Base-by-base conservation (phyloP, 208 protist genomes). In the Phytomonas serpens region DNA sequence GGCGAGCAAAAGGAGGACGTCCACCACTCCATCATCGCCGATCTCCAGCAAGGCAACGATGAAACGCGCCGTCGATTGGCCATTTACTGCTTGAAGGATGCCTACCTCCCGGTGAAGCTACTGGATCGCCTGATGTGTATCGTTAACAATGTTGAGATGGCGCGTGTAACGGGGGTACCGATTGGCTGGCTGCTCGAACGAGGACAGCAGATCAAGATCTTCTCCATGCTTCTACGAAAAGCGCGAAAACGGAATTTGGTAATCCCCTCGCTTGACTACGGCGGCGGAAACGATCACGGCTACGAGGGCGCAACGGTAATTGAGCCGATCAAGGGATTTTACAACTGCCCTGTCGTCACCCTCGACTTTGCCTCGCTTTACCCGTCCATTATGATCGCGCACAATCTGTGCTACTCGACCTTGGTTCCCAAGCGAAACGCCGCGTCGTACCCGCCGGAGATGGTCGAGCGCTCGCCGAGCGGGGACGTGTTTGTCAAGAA, bases 301-400 rank as follows among this genome's bases (percentile, higher is more conserved):
- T 99, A 97, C 79, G 89, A 99, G 68, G 99, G 99, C 14, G 99
- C 98, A 32, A 99, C 93, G 31, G 99, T 99, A 27, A 98, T 99
- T 77, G 96, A 99, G n/a, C 98, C 98, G 30, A 89, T 85, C 29
- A 94, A 86, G 30, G 98, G 97, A 33, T 99, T 97, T 74, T 99
- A 99, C 88, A 91, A 98, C 98, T 93, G 87, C 73, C 98, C 98
- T 29, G 98, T 99, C 68, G 87, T 94, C 6, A 99, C 99, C 3
- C 90, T 99, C 31, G 99, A 99, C 83, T 99, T 99, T 81, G 95
- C 97, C 19, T 99, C 98, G 51, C 96, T 99, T 64, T 99, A 99
- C 88, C 99, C 99, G 27, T 99, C 98, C n/a, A 99, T 99, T 85
- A 99, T 99, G 95, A 99, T 99, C 79, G 99, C 99, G 4, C 98